Percentiles rank a stretch among this genome's conserved stretches.
phyloP scores from a whole-genome alignment of 2,329 filamentous ascomycete genomes.

The Sporothrix brunneoviolacea region DNA sequence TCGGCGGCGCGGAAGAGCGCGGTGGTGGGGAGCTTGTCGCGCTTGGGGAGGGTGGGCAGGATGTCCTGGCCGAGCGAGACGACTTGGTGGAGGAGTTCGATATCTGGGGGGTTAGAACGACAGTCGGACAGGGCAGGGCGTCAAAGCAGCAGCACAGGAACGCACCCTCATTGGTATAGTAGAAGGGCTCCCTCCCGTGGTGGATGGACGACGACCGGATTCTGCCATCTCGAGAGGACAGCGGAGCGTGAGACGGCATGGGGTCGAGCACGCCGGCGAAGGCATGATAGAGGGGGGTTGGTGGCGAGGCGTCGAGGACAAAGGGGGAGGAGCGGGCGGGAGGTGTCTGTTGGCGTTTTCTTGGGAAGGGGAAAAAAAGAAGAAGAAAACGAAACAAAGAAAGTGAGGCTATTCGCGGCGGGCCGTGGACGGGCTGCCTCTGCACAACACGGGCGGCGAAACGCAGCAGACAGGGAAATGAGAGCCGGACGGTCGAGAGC shows the following conservation, averaged over 20 bases:
- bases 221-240: conserved; percentile 31
- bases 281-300: conserved; percentile 27
- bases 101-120: conserved; percentile 48
- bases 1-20: conserved; percentile 80
- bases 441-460: background rate
- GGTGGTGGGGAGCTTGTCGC: conserved; percentile 61
- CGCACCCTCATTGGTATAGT: conserved; percentile 57
- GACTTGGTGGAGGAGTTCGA: conserved; percentile 70
- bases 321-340: no score
- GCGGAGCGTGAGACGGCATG: conserved; percentile 32
- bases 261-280: conserved; percentile 27
- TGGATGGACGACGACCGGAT: conserved; percentile 22
- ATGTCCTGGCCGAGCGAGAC: conserved; percentile 64
- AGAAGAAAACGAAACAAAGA: background rate
- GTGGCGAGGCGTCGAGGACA: background rate
- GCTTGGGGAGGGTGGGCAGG: conserved; percentile 48
- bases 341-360: background rate
- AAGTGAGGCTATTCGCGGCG: background rate
- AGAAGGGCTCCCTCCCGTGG: conserved; percentile 33
- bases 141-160: background rate
- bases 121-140: background rate
- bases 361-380: background rate
- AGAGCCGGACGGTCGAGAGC: no score
- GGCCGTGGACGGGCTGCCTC: no score
- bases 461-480: background rate